Base-by-base conservation (phyloP, 768 basidiomycete genomes). In the Boletus reticulatus region DNA sequence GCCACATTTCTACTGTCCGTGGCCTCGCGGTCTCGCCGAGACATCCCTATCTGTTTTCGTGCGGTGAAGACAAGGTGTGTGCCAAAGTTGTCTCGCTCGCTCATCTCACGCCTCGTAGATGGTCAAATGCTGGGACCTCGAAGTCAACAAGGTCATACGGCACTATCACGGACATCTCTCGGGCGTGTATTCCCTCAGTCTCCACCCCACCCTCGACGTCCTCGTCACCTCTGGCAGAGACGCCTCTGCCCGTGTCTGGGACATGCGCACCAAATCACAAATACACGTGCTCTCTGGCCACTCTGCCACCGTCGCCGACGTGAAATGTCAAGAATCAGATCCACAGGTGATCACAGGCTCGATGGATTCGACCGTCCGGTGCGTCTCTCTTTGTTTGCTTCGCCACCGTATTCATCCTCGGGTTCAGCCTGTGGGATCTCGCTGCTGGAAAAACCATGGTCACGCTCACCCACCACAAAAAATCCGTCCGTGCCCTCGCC, bases 111-210 rank as follows among this genome's bases (percentile, higher is more conserved):
- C 37, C 27, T 19, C 9, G 14, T 68, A 97, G 94, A 98, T 98
- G 97, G 97, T 99, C 36, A 98, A 98, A 76, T 98, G 97, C 64
- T 98, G 97, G 97, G 97, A 99, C 66, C 75, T 99, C 48, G 97
- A 99, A 72, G 89, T 91, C 27, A 99, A 99, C 79, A 99, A 98
- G 73, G 96, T 98, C 56, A 99, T 99, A 52, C 84, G 97, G 19
- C 94, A 98, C 73, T 98, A 99, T 68, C 97, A 99, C 69, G 97
- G 97, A 2, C 97, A 99, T 71, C 82, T 97, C 20, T 98, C 95
- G 0, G 97, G 97, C 43, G 95, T 99, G n/a, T 98, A 98, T 65
- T 80, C 94, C 0, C 80, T 98, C 52, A 84, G 88, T 20, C 77
- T 99, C 3, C 97, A 98, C 66, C 97, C 97, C 1, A 98, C 96